phyloP scores from a whole-genome alignment of 2,329 filamentous ascomycete genomes.

The Dactylonectria estremocensis region DNA sequence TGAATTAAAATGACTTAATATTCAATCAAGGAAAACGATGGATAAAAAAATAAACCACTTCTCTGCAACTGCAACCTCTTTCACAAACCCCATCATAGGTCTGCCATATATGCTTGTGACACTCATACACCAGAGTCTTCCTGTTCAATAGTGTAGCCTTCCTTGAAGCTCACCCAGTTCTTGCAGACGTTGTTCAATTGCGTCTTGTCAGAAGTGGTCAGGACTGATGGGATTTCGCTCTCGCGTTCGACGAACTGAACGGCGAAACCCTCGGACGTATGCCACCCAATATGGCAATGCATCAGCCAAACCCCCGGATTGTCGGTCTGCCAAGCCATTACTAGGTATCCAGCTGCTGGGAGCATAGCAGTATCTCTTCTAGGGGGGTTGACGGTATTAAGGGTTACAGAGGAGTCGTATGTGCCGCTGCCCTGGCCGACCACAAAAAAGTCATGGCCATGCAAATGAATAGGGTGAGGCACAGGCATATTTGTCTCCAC shows the following conservation, averaged over 20 bases:
- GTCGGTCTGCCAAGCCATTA: constrained; percentile 64
- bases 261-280: constrained; percentile 42
- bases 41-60: too few species aligned
- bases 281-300: constrained; percentile 55
- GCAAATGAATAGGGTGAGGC: constrained; percentile 56
- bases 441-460: constrained; percentile 54
- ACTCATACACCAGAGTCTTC: too few species aligned
- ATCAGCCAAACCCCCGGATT: constrained; percentile 66
- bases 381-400: constrained; percentile 59
- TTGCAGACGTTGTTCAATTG: too few species aligned
- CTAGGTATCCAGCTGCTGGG: constrained; percentile 60
- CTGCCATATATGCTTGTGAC: too few species aligned
- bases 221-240: constrained; percentile 30
- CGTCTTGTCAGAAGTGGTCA: too few species aligned
- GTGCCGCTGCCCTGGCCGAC: constrained; percentile 46
- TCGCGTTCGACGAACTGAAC: constrained; percentile 45
- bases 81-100: too few species aligned
- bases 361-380: constrained; percentile 68
- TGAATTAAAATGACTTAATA: too few species aligned
- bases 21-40: too few species aligned
- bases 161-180: too few species aligned
- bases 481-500: constrained; percentile 45
- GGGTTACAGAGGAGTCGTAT: constrained; percentile 37
- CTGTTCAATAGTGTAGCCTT: too few species aligned
- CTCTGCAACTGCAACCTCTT: too few species aligned